These are phyloP conservation scores for Geotrichum armillariae DNA, from an alignment of 1,139 yeast species.

Conservation along the genomic window DNA sequence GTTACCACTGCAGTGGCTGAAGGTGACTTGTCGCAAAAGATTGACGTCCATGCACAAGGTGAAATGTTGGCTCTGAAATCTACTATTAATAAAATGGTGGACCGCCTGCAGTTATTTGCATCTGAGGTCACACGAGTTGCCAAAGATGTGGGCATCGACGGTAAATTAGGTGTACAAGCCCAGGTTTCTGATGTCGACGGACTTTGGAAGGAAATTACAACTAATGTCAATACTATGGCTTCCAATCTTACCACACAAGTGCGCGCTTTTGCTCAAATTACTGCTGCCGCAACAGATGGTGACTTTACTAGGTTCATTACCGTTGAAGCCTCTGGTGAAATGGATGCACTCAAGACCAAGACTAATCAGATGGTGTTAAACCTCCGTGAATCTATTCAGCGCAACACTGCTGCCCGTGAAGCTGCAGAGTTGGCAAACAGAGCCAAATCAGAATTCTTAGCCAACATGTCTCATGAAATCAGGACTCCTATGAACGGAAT, in stretches of 20 bases:
- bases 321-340: constrained; percentile 89
- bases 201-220: constrained; percentile 86
- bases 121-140: constrained; percentile 89
- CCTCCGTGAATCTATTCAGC: constrained; percentile 82
- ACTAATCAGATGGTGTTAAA: constrained; percentile 91
- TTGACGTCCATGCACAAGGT: constrained; percentile 88
- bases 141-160: constrained; percentile 89
- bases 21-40: constrained; percentile 85
- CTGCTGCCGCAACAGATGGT: constrained; percentile 93
- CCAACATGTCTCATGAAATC: constrained; percentile 89
- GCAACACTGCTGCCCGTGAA: constrained; percentile 90
- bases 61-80: constrained; percentile 72
- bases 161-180: constrained; percentile 88
- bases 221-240: constrained; percentile 94
- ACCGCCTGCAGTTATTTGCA: constrained; percentile 82
- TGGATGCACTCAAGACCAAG: constrained; percentile 89
- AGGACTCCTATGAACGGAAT: constrained; percentile 93
- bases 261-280: constrained; percentile 89
- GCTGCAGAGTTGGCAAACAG: constrained; percentile 90
- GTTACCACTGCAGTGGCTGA: constrained; percentile 92
- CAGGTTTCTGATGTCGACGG: constrained; percentile 91
- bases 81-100: constrained; percentile 90
- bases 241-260: constrained; percentile 88
- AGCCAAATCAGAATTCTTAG: constrained; percentile 88
- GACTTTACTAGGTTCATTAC: constrained; percentile 88